phyloP scores from a whole-genome alignment of 1,284 basidiomycete genomes.

The Sanghuangporus weigelae region DNA sequence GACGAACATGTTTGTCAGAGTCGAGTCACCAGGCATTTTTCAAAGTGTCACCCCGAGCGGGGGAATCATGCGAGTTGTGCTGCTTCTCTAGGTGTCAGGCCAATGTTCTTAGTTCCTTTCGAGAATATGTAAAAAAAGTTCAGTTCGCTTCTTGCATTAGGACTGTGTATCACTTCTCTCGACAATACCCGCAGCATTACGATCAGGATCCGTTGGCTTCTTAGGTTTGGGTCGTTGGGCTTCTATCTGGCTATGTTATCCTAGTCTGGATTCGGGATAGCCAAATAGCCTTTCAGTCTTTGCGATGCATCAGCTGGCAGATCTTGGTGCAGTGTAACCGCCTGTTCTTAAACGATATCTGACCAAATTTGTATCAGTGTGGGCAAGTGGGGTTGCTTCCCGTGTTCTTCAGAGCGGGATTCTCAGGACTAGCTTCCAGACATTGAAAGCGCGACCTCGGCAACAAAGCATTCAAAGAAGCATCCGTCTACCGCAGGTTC shows the following conservation, averaged over 20 bases:
- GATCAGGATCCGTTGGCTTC: neutral
- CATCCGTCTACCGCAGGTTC: neutral
- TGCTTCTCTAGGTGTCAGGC: neutral
- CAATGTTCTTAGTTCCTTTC: neutral
- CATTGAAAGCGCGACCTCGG: neutral
- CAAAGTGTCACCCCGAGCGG: neutral
- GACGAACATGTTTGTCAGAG: neutral
- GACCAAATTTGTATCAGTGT: neutral
- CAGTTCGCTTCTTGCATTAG: neutral
- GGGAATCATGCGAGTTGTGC: neutral
- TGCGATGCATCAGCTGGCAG: neutral
- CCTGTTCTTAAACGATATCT: neutral
- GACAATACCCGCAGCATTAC: neutral
- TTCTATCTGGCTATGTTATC: neutral
- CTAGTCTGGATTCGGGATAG: neutral
- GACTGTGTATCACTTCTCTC: neutral
- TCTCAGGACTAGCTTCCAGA: neutral
- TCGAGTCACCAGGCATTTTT: neutral
- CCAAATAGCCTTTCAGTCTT: neutral
- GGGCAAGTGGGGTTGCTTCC: neutral
- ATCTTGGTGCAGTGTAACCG: neutral
- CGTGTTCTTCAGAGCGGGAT: neutral
- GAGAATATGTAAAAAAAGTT: neutral
- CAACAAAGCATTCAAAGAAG: neutral
- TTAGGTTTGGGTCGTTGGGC: neutral